These are phyloP conservation scores for Chytriomyces hyalinus DNA, from an alignment of 192 early-diverging fungal genomes.

Conservation along the genomic window DNA sequence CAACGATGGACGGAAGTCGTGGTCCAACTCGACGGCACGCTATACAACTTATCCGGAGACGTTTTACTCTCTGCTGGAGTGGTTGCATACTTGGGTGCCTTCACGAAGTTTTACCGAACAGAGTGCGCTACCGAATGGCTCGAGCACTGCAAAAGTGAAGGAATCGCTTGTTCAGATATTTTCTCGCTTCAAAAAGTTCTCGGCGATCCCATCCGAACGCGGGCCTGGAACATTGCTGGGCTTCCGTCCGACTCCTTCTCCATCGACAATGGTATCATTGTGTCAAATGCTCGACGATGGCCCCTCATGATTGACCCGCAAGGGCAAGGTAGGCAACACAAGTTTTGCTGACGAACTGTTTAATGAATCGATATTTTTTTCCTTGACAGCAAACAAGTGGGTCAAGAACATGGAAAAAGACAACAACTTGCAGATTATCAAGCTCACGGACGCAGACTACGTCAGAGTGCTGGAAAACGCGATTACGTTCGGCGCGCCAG, in stretches of 20 bases:
- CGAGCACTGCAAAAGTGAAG: constrained; percentile 37
- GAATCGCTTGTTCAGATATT: constrained; percentile 61
- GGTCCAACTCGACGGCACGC: constrained; percentile 48
- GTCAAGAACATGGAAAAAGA: constrained; percentile 72
- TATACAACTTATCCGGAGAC: constrained; percentile 64
- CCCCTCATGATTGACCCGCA: constrained; percentile 74
- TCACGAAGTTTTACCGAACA: constrained; percentile 62
- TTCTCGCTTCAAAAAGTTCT: constrained; percentile 62
- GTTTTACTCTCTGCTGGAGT: constrained; percentile 65
- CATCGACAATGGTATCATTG: constrained; percentile 70
- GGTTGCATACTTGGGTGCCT: constrained; percentile 68
- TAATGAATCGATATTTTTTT: background rate
- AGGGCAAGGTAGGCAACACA: constrained; percentile 40
- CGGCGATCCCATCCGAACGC: constrained; percentile 65
- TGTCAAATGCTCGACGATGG: constrained; percentile 63
- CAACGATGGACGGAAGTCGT: constrained; percentile 68
- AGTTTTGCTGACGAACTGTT: background rate
- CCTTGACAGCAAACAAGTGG: constrained; percentile 65
- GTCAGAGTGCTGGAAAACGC: constrained; percentile 66
- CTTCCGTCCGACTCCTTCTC: constrained; percentile 66
- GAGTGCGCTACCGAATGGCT: constrained; percentile 57
- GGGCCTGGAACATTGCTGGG: constrained; percentile 68
- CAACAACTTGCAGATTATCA: constrained; percentile 66
- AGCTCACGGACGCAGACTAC: constrained; percentile 65
- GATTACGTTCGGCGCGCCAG: constrained; percentile 65